phyloP scores from a whole-genome alignment of 1,139 yeast genomes.

The Pichia sp. region DNA sequence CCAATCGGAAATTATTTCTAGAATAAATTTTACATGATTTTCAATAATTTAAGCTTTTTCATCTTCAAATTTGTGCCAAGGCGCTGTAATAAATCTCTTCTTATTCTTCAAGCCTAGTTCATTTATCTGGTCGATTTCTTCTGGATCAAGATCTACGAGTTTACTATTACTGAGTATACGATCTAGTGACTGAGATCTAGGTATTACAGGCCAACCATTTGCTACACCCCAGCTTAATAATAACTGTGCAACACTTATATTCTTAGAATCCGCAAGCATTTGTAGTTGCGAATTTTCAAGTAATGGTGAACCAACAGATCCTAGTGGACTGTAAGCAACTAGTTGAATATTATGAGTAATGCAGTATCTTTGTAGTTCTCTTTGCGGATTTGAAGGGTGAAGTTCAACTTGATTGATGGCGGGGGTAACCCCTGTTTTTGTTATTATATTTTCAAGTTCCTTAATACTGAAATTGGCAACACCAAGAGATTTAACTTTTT shows the following conservation, averaged over 20 bases:
- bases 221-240: constrained; percentile 45
- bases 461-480: constrained; percentile 50
- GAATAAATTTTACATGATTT: not conserved
- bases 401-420: constrained; percentile 52
- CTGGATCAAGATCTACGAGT: constrained; percentile 7
- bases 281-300: constrained; percentile 35
- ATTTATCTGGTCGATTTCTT: constrained; percentile 13
- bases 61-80: constrained; percentile 7
- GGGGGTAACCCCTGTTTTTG: constrained; percentile 40
- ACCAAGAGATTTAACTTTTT: constrained; percentile 47
- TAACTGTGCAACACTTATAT: constrained; percentile 38
- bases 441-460: constrained; percentile 39
- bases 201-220: constrained; percentile 19
- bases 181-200: constrained; percentile 16
- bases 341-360: constrained; percentile 37
- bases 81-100: constrained; percentile 11
- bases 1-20: not conserved
- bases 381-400: constrained; percentile 36
- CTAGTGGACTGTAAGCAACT: constrained; percentile 57
- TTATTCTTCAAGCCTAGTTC: constrained; percentile 9
- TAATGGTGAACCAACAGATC: constrained; percentile 48
- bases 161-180: constrained; percentile 12
- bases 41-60: not conserved
- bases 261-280: constrained; percentile 37
- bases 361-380: constrained; percentile 38